These are phyloP conservation scores for Beauveria varroae DNA, from an alignment of 2,329 filamentous ascomycete genomes.

Conservation along the genomic window DNA sequence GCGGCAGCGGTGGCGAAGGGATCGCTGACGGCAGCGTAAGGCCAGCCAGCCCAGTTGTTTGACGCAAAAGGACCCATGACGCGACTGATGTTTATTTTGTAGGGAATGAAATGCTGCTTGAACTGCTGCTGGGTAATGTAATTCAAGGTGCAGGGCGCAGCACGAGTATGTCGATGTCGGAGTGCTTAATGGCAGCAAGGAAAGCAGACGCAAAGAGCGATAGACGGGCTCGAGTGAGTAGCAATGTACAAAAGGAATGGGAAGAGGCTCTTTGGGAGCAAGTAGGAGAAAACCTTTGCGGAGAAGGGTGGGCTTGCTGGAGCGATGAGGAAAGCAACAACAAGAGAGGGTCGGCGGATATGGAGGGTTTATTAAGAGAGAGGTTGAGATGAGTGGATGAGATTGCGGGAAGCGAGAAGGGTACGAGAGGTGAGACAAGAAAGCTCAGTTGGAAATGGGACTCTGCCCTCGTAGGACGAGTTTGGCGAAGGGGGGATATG, in stretches of 20 bases:
- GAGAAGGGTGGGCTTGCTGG: background rate
- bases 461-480: constrained; percentile 27
- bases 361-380: constrained; percentile 8
- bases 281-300: background rate
- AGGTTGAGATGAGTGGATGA: constrained; percentile 1
- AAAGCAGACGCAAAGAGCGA: background rate
- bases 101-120: background rate
- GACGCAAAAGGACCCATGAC: constrained; percentile 28
- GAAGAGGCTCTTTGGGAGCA: background rate
- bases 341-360: constrained; percentile 4
- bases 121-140: background rate
- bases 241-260: constrained; percentile 2
- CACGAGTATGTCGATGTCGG: background rate
- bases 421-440: constrained; percentile 11
- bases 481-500: constrained; percentile 24
- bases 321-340: background rate
- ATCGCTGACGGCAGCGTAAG: constrained; percentile 22
- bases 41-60: constrained; percentile 29
- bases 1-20: constrained; percentile 25
- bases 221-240: background rate
- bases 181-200: background rate
- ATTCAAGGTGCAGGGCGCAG: background rate
- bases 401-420: constrained; percentile 3
- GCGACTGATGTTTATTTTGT: background rate
- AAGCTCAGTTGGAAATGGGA: constrained; percentile 12